phyloP scores from a whole-genome alignment of 2,329 filamentous ascomycete species.

The Leptosphaerulina australis region DNA sequence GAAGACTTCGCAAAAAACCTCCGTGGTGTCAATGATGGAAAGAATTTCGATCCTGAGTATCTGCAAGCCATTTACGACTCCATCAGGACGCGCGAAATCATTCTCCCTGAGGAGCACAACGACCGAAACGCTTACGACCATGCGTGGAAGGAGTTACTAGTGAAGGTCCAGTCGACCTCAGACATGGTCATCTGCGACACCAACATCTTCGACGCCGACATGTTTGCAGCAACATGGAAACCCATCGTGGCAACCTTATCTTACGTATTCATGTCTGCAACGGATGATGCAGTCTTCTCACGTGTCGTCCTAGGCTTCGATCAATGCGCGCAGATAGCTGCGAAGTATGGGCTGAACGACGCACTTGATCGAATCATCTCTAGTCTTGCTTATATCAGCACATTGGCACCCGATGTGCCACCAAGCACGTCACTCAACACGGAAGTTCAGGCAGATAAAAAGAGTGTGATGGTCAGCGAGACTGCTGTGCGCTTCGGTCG shows the following conservation, averaged over 20 bases:
- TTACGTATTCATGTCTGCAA: conserved; percentile 98
- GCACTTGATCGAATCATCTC: conserved; percentile 92
- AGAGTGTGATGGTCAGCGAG: conserved; percentile 98
- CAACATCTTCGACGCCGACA: conserved; percentile 94
- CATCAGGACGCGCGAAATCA: conserved; percentile 93
- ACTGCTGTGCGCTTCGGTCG: conserved; percentile 93
- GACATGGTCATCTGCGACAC: conserved; percentile 81
- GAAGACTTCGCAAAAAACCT: conserved; percentile 86
- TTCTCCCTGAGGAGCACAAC: conserved; percentile 94
- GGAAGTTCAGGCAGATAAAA: conserved; percentile 89
- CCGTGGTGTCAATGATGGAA: conserved; percentile 83
- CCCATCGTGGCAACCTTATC: conserved; percentile 93
- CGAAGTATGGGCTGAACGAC: conserved; percentile 80
- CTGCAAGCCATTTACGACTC: conserved; percentile 86
- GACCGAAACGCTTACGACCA: conserved; percentile 97
- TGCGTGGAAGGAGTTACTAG: conserved; percentile 91
- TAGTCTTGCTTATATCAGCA: conserved; percentile 88
- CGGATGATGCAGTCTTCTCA: conserved; percentile 93
- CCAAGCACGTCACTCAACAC: conserved; percentile 91
- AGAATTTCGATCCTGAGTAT: conserved; percentile 84
- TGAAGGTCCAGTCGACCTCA: conserved; percentile 79
- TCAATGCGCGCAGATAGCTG: conserved; percentile 91
- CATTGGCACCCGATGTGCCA: conserved; percentile 74
- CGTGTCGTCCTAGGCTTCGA: conserved; percentile 94
- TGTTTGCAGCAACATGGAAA: conserved; percentile 96